Base-by-base conservation (phyloP, 352 stramenopile species). In the Aphanomyces invadans region DNA sequence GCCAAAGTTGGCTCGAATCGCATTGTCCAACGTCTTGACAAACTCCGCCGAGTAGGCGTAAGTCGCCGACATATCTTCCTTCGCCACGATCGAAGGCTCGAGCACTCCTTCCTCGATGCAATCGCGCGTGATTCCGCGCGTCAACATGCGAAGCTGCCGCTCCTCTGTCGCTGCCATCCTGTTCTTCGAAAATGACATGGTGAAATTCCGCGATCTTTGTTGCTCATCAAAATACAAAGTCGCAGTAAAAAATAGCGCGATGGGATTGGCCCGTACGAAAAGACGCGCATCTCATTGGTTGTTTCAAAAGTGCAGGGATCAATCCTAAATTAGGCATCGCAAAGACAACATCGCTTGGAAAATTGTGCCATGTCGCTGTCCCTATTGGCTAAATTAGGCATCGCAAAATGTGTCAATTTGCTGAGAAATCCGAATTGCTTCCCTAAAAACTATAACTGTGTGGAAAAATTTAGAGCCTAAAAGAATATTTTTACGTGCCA, bases 1-100 rank as follows among this genome's bases (percentile, higher is more conserved):
- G 29, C 55, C 55, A 38, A 64, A 64, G 23, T 49, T 57, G 15
- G 49, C 49, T 10, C 29, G 49, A 33, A 57, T 57, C 21, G 49
- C 49, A 39, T 4, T 15, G 4, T 57, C 49, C 15, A 57, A 26
- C 49, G 25, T 57, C 49, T 28, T n/a, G 12, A 57, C 49, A 33
- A 57, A 57, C 21, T 32, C 49, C 5, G 19, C 12, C 25, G 49
- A 57, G 49, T 57, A 57, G 4, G 44, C 12, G 9, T 39, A 38
- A 3, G 12, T 4, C 49, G 49, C 12, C 25, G 4, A 21, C 17
- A 26, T 21, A 7, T 32, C 49, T 17, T 57, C 25, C 12, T 7
- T 19, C 4, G 19, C 29, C 12, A 57, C 19, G 29, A 4, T 26
- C 32, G 19, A 21, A 32, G 49, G 25, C 25, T 57, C 49, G 0